Evolutionary conservation across 176 grass and related monocot genomes (phyloP).

Genomic region (Eragrostis curvula): DNA sequence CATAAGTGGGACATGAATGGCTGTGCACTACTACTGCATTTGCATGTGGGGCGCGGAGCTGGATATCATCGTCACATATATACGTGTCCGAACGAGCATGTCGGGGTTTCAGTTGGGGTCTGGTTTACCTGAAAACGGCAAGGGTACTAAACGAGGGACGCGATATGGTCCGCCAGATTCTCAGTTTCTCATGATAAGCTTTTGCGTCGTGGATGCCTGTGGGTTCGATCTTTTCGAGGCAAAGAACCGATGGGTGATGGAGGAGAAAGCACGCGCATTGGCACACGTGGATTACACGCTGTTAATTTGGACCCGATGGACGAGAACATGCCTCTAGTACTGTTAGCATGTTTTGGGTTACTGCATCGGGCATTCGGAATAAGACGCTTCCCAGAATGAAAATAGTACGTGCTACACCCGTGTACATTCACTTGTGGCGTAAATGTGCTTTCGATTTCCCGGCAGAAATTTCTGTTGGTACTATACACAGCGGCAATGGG

Average conservation of each 20-base stretch:
- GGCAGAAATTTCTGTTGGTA: background rate
- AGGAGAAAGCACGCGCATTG: background rate
- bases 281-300: constrained; percentile 17
- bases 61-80: background rate
- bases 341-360: background rate
- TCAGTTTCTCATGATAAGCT: constrained; percentile 17
- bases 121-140: constrained; percentile 28
- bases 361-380: background rate
- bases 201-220: background rate
- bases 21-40: background rate
- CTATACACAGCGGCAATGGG: background rate
- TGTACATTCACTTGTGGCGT: background rate
- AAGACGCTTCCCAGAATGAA: background rate
- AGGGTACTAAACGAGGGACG: background rate
- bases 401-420: background rate
- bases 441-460: background rate
- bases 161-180: constrained; percentile 16
- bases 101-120: background rate
- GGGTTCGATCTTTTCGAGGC: background rate
- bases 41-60: background rate
- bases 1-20: constrained; percentile 12
- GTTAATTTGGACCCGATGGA: background rate
- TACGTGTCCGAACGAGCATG: constrained; percentile 2
- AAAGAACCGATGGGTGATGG: constrained; percentile 4
- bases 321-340: background rate